Evolutionary conservation across 2,329 filamentous ascomycete species (phyloP).

Genomic region (Lecanoromycetidae sp.): DNA sequence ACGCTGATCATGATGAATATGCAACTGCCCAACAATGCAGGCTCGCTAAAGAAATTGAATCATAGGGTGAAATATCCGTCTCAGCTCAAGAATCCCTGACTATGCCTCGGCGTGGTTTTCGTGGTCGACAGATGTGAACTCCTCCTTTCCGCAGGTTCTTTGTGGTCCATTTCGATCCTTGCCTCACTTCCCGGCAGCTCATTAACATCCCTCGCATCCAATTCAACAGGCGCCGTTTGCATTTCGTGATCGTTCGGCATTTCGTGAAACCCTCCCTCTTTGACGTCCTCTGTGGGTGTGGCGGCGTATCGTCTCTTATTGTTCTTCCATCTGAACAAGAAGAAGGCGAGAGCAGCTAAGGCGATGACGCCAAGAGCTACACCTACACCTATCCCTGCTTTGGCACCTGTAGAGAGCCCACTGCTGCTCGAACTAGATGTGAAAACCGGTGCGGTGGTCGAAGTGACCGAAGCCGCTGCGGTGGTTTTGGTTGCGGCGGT

Average conservation of each 20-base stretch:
- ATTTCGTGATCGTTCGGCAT: neutral
- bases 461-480: neutral
- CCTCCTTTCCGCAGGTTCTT: neutral
- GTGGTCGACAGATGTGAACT: neutral
- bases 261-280: neutral
- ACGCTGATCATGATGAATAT: too few relatives aligned
- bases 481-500: neutral
- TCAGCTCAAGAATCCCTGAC: neutral
- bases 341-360: neutral
- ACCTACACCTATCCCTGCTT: constrained; percentile 13
- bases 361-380: constrained; percentile 1
- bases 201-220: neutral
- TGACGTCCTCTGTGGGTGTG: neutral
- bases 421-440: neutral
- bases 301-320: neutral
- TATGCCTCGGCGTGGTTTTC: neutral
- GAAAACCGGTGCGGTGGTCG: neutral
- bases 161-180: neutral
- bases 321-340: constrained; percentile 1
- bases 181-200: neutral
- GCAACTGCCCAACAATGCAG: neutral
- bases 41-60: neutral
- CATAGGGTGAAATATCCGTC: too few relatives aligned
- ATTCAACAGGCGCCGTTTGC: neutral
- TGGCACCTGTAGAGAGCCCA: constrained; percentile 8